phyloP scores from a whole-genome alignment of 2,329 filamentous ascomycete species.

The Cladophialophora psammophila region DNA sequence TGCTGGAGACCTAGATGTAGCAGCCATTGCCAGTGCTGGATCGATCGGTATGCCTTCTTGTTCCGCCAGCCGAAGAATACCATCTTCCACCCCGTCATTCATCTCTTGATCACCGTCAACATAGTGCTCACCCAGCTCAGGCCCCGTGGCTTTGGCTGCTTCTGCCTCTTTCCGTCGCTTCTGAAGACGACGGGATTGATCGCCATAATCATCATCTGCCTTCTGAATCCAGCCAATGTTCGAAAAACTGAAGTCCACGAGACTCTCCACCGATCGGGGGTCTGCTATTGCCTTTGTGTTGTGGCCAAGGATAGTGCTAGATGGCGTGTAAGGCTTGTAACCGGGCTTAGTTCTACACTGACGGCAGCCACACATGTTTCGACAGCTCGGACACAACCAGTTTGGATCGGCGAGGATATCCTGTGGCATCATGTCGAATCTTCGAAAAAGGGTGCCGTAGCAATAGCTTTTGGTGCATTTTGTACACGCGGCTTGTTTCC shows the following conservation, averaged over 20 bases:
- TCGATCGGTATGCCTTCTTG: conserved; percentile 53
- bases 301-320: conserved; percentile 85
- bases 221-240: conserved; percentile 84
- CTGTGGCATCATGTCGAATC: conserved; percentile 88
- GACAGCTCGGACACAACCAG: conserved; percentile 90
- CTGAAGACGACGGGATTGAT: conserved; percentile 56
- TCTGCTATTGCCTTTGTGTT: conserved; percentile 92
- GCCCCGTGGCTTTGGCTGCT: conserved; percentile 56
- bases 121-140: conserved; percentile 54
- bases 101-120: conserved; percentile 49
- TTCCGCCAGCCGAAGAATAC: conserved; percentile 37
- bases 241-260: conserved; percentile 89
- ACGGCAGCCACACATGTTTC: conserved; percentile 85
- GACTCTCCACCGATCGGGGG: conserved; percentile 83
- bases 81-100: conserved; percentile 28
- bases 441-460: conserved; percentile 90
- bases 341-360: conserved; percentile 72
- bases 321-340: conserved; percentile 82
- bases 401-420: conserved; percentile 77
- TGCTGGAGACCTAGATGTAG: conserved; percentile 7
- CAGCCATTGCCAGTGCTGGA: conserved; percentile 45
- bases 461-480: conserved; percentile 82
- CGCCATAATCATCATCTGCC: conserved; percentile 55
- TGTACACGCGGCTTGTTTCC: conserved; percentile 84
- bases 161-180: conserved; percentile 63